A percentile compares a stretch with the other conserved stretches of the same genome.
phyloP scores from a whole-genome alignment of 139 green algal species.

The Diplosphaera chodatii region DNA sequence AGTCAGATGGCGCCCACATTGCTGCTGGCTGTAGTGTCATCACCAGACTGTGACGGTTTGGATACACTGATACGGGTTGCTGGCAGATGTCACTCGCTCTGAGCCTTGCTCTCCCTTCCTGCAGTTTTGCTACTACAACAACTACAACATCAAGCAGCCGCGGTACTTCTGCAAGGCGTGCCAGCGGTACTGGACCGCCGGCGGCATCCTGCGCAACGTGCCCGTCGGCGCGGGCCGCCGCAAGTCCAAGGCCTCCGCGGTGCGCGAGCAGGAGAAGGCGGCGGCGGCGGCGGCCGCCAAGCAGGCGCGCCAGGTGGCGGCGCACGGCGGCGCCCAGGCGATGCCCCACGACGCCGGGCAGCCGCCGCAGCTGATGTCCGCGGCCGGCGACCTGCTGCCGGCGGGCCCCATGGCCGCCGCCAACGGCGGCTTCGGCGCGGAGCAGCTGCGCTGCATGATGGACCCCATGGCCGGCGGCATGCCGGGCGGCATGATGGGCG shows the following conservation, averaged over 20 bases:
- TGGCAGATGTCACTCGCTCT: too few species aligned
- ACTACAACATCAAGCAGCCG: constrained; percentile 95
- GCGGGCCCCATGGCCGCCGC: not conserved
- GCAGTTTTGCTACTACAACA: constrained; percentile 97
- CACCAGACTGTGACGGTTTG: too few species aligned
- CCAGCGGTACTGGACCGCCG: constrained; percentile 89
- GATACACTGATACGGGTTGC: too few species aligned
- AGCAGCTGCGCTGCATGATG: not conserved
- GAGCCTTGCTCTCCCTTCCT: too few species aligned
- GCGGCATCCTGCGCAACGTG: constrained; percentile 86
- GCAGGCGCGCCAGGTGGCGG: not conserved
- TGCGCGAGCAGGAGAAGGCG: constrained; percentile 6
- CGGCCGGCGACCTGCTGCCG: not conserved
- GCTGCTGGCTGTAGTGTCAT: too few species aligned
- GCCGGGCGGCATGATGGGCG: too few species aligned
- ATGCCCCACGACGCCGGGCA: not conserved
- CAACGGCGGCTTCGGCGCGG: too few species aligned
- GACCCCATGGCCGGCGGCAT: not conserved
- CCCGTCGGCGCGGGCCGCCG: constrained; percentile 72
- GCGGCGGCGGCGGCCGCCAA: not conserved
- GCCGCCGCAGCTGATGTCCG: not conserved
- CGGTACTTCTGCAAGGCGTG: constrained; percentile 84
- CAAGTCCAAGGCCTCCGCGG: constrained; percentile 59
- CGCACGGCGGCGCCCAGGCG: too few species aligned
- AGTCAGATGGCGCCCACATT: too few species aligned